Base-by-base conservation (phyloP, 2,329 filamentous ascomycete genomes). In the Juglanconis sp. region DNA sequence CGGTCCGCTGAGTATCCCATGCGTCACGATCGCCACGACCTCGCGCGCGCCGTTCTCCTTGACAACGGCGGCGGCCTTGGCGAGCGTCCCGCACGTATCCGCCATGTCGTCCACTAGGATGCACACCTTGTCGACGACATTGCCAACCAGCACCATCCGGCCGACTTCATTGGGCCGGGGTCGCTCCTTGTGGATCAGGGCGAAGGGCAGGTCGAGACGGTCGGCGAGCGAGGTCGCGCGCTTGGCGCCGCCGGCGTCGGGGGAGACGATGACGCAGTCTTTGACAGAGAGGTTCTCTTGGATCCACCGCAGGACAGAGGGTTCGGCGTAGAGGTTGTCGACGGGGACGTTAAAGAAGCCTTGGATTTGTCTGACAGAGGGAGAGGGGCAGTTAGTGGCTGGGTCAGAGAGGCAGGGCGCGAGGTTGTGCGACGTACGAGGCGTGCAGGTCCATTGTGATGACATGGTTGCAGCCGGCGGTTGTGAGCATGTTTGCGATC, bases 331-430 rank as follows among this genome's bases (percentile, higher is more conserved):
- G 17, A 99, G 82, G 73, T 99, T 99, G 78, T 99, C 95, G 59
- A 99, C 95, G 2, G 95, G 95, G 61, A 98, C 96, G 71, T 99
- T 94, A 72, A 99, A 98, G 81, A 97, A 99, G 57, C 95, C 95
- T 76, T 99, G 95, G 71, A 98, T 98, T 76, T 99, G 92, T 35
- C 61, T 63, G 51, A 3, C 15, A 30, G 7, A 17, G 8, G 4
- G 13, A 38, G 36, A 11, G 15, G 4, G 11, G 47, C 92, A 90
- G 74, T 97, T 94, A 73, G 95, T 5, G 35, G 17, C 42, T 9
- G 8, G 15, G 15, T 24, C 17, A n/a, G 17, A 36, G 32, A 35
- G 11, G 24, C 24, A 36, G 32, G 35, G 35, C 10, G 32, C 6
- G 36, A 31, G 2, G 15, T 24, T 48, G 46, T 66, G 68, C 65